These are phyloP conservation scores for Colletotrichum melonis DNA, from an alignment of 2,329 filamentous ascomycete species.

Conservation along the genomic window DNA sequence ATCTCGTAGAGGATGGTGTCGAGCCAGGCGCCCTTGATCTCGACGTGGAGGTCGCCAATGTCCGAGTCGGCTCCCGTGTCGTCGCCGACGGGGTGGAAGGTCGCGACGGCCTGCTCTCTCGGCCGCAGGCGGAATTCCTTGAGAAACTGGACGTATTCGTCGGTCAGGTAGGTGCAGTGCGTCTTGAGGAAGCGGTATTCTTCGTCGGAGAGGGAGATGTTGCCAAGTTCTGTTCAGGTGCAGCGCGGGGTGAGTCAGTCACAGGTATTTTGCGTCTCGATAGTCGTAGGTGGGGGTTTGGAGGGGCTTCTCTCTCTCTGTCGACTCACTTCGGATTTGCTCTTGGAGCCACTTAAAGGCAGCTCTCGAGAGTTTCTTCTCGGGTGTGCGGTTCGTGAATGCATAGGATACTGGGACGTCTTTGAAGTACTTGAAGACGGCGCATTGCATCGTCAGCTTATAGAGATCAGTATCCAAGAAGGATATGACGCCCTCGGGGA, in stretches of 20 bases:
- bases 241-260: constrained; percentile 26
- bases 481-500: constrained; percentile 82
- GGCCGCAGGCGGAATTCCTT: constrained; percentile 85
- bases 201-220: constrained; percentile 81
- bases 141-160: constrained; percentile 84
- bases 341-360: constrained; percentile 88
- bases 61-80: constrained; percentile 73
- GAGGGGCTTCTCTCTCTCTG: constrained; percentile 41
- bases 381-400: constrained; percentile 94
- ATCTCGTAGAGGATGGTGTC: constrained; percentile 99
- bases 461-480: constrained; percentile 88
- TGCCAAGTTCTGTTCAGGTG: constrained; percentile 74
- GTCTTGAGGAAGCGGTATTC: constrained; percentile 83
- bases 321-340: constrained; percentile 77
- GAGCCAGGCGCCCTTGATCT: constrained; percentile 86
- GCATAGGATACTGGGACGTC: constrained; percentile 86
- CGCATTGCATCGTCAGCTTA: constrained; percentile 99
- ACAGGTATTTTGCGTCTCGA: neutral
- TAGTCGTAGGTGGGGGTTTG: neutral
- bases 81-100: constrained; percentile 67
- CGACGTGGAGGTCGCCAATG: constrained; percentile 80
- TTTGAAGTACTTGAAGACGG: constrained; percentile 91
- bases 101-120: constrained; percentile 79
- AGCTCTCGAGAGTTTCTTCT: constrained; percentile 87
- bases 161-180: constrained; percentile 83